These are phyloP conservation scores for Entrophospora sp. DNA, from an alignment of 192 early-diverging fungal species.

Conservation along the genomic window DNA sequence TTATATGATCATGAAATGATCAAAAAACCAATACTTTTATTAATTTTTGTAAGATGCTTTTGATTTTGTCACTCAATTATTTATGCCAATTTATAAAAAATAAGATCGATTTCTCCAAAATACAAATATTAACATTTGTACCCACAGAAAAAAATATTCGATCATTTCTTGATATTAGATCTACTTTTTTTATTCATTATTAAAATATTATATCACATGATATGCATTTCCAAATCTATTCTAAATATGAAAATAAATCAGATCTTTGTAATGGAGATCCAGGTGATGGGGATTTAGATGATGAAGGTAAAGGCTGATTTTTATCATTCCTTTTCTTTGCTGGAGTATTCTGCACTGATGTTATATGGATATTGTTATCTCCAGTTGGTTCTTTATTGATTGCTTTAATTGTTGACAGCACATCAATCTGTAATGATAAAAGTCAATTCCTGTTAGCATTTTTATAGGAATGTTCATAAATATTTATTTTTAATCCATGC, in stretches of 20 bases:
- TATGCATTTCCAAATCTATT: background rate
- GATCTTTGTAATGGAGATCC: background rate
- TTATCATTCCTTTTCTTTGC: background rate
- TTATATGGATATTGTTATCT: constrained; percentile 7
- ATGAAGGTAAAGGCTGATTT: background rate
- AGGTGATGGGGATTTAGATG: background rate
- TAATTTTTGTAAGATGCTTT: no score
- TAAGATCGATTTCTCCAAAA: background rate
- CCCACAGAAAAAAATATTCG: background rate
- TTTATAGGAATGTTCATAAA: background rate
- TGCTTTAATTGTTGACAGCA: no score
- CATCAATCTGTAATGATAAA: no score
- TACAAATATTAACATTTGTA: background rate
- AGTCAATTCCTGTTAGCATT: no score
- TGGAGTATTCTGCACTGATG: background rate
- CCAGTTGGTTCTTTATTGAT: no score
- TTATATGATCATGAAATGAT: background rate
- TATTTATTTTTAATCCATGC: background rate
- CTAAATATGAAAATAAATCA: background rate
- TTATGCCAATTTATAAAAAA: background rate
- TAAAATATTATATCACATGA: background rate
- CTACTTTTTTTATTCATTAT: background rate
- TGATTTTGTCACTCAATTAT: background rate
- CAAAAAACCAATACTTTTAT: background rate
- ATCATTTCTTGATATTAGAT: background rate